Conservation (phyloP, 2,329 filamentous ascomycete genomes). For the Beauveria asiatica region DNA sequence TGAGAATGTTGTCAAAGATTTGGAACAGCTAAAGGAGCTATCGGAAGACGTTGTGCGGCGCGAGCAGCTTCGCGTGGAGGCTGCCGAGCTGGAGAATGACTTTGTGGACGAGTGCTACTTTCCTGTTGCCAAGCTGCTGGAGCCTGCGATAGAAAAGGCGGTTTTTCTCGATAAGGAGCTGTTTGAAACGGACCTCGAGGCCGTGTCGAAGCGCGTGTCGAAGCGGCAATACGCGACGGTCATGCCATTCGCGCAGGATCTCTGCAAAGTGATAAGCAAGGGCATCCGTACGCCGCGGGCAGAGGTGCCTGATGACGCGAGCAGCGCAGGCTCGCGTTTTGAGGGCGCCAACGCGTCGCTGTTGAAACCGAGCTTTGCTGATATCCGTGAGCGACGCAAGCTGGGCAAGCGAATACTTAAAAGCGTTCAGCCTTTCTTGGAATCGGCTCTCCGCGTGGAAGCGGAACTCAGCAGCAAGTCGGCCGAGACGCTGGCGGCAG, state of each 20-base stretch:
- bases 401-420: conserved; percentile 87
- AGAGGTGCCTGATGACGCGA: conserved; percentile 18
- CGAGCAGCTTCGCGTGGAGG: conserved; percentile 69
- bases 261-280: conserved; percentile 44
- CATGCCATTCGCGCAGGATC: conserved; percentile 46
- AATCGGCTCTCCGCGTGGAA: conserved; percentile 70
- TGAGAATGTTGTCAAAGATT: conserved; percentile 62
- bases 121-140: conserved; percentile 68
- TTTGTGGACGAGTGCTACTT: conserved; percentile 90
- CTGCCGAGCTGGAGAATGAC: conserved; percentile 64
- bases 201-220: conserved; percentile 44
- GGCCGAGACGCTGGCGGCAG: conserved; percentile 59
- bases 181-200: conserved; percentile 44
- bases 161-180: conserved; percentile 60
- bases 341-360: conserved; percentile 38
- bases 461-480: conserved; percentile 68
- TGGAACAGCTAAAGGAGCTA: conserved; percentile 65
- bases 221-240: conserved; percentile 50
- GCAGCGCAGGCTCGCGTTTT: conserved; percentile 10
- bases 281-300: conserved; percentile 40
- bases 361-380: conserved; percentile 46
- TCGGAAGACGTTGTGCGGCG: conserved; percentile 64
- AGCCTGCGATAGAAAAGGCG: conserved; percentile 71
- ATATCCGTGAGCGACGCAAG: conserved; percentile 73
- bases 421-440: conserved; percentile 66